These are phyloP conservation scores for Candida insectalens DNA, from an alignment of 805 yeast species.

Conservation along the genomic window DNA sequence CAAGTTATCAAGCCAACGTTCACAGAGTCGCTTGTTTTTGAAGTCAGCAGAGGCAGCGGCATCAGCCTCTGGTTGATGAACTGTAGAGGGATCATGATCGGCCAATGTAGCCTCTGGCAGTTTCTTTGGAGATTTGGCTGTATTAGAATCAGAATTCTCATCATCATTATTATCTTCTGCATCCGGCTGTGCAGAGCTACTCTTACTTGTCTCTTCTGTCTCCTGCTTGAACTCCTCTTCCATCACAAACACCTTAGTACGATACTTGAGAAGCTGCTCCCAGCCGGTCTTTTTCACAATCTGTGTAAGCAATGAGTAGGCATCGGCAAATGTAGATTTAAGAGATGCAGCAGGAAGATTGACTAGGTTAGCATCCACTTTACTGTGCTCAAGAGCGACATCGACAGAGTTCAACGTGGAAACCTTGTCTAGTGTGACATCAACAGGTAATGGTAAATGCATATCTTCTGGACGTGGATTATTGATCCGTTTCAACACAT, in stretches of 20 bases:
- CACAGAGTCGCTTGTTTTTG: constrained; percentile 58
- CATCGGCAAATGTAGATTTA: constrained; percentile 44
- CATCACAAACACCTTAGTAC: constrained; percentile 63
- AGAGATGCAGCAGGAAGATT: constrained; percentile 64
- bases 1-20: constrained; percentile 64
- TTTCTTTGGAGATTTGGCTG: not conserved
- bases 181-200: not conserved
- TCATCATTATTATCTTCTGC: not conserved
- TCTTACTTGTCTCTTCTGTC: not conserved
- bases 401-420: constrained; percentile 56
- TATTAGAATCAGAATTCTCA: not conserved
- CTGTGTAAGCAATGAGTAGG: constrained; percentile 54
- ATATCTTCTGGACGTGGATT: constrained; percentile 42
- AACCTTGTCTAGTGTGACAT: constrained; percentile 63
- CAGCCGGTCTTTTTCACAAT: constrained; percentile 63
- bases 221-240: constrained; percentile 43
- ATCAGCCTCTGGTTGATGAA: not conserved
- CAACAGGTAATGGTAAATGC: constrained; percentile 70
- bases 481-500: constrained; percentile 48
- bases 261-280: constrained; percentile 51
- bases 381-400: constrained; percentile 54
- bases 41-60: constrained; percentile 26
- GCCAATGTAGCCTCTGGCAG: constrained; percentile 2
- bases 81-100: constrained; percentile 1
- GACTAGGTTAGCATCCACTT: constrained; percentile 50